Evolutionary conservation across 371 early-diverging fungal genomes (phyloP).

Genomic region (Globomyces sp.): DNA sequence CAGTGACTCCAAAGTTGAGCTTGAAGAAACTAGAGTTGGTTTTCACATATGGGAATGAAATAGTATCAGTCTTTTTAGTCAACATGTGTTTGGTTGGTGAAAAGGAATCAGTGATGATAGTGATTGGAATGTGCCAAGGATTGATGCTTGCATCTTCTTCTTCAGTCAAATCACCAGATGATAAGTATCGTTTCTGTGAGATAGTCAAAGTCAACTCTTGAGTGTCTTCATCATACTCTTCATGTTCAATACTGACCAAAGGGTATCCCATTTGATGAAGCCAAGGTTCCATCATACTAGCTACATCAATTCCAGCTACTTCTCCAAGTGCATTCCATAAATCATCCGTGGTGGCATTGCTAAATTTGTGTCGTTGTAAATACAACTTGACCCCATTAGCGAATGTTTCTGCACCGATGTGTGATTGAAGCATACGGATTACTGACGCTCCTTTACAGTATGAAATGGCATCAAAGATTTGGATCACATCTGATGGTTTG

Average conservation of each 20-base stretch:
- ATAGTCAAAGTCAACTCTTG: conserved; percentile 47
- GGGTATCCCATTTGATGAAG: conserved; percentile 83
- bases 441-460: conserved; percentile 92
- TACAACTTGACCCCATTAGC: conserved; percentile 75
- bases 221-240: conserved; percentile 45
- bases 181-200: conserved; percentile 71
- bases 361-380: conserved; percentile 72
- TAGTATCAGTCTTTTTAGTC: conserved; percentile 12
- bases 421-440: conserved; percentile 86
- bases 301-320: conserved; percentile 68
- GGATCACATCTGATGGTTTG: conserved; percentile 54
- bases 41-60: conserved; percentile 12
- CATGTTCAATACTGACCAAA: conserved; percentile 63
- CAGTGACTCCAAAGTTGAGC: conserved; percentile 11
- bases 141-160: conserved; percentile 50
- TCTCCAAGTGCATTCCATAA: conserved; percentile 78
- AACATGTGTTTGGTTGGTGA: conserved; percentile 8
- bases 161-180: conserved; percentile 64
- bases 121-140: conserved; percentile 67
- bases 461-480: conserved; percentile 55
- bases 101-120: conserved; percentile 8
- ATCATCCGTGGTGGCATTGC: conserved; percentile 82
- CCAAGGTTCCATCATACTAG: conserved; percentile 83
- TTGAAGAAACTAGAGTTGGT: background rate
- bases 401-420: conserved; percentile 71